A percentile compares a stretch with the other conserved stretches of the same genome.
phyloP scores from a whole-genome alignment of 108 stramenopile genomes.

The Cyclotella cryptica region DNA sequence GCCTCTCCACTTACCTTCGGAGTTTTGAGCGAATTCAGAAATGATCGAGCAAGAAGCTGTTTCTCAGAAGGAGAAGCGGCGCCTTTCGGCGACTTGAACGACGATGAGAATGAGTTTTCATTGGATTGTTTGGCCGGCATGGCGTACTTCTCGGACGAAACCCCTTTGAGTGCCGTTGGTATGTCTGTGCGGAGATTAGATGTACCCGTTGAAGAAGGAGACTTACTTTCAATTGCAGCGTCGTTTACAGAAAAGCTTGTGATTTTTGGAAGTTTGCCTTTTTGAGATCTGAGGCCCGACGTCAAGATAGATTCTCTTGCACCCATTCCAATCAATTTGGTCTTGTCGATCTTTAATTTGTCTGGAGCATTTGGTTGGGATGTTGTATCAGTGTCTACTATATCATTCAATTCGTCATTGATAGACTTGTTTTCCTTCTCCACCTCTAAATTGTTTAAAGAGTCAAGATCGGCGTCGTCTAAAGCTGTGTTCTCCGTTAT shows the following conservation, averaged over 20 bases:
- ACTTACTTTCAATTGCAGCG: too few species aligned
- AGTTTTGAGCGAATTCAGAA: slow-evolving; percentile 13
- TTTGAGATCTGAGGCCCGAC: background rate
- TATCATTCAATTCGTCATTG: background rate
- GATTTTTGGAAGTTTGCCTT: background rate
- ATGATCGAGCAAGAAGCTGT: slow-evolving; percentile 2
- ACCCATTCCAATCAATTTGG: background rate
- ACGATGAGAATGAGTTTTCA: background rate
- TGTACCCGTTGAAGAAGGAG: too few species aligned
- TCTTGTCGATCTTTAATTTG: background rate
- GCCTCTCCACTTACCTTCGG: background rate
- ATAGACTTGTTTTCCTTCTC: background rate
- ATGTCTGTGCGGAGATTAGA: too few species aligned
- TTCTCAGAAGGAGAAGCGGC: background rate
- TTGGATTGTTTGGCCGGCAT: too few species aligned
- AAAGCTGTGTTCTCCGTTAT: too few species aligned
- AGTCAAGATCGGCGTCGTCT: too few species aligned
- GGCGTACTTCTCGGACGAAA: too few species aligned
- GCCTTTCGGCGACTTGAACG: background rate
- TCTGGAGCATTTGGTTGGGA: background rate
- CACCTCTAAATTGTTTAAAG: background rate
- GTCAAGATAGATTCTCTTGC: slow-evolving; percentile 4
- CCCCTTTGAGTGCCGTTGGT: too few species aligned
- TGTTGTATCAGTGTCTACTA: background rate
- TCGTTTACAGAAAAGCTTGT: too few species aligned